phyloP scores from a whole-genome alignment of 108 stramenopile species.

The Conticribra guillardii region DNA sequence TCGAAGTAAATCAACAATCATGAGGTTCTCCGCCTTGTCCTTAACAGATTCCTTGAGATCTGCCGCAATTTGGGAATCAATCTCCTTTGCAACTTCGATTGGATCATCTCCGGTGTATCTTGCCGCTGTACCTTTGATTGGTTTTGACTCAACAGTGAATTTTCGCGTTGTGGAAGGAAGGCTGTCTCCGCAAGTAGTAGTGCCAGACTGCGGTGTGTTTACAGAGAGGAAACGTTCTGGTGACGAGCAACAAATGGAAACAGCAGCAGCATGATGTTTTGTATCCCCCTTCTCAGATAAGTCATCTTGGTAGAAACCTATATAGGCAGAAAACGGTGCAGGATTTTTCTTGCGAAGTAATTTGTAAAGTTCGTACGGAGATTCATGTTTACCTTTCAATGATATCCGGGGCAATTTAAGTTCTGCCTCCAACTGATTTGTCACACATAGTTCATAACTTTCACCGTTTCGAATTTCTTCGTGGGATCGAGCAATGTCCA shows the following conservation, averaged over 20 bases:
- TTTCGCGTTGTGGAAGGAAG: neutral
- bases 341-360: constrained; percentile 83
- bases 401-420: constrained; percentile 11
- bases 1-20: constrained; percentile 97
- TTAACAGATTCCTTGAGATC: constrained; percentile 69
- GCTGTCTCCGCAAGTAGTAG: too few relatives aligned
- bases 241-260: constrained; percentile 93
- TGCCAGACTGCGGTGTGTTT: constrained; percentile 22
- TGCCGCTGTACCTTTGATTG: constrained; percentile 94
- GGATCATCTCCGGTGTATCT: constrained; percentile 57
- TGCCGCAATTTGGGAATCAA: constrained; percentile 58
- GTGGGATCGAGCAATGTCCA: constrained; percentile 71
- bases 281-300: neutral
- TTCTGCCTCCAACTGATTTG: constrained; percentile 78
- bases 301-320: constrained; percentile 48
- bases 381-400: constrained; percentile 19
- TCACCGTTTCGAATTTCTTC: constrained; percentile 86
- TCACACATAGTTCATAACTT: constrained; percentile 94
- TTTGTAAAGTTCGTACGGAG: constrained; percentile 75
- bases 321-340: constrained; percentile 91
- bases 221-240: constrained; percentile 94
- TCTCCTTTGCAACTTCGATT: constrained; percentile 38
- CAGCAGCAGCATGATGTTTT: constrained; percentile 11
- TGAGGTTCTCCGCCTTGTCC: constrained; percentile 95
- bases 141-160: constrained; percentile 90